Evolutionary conservation across 2,329 filamentous ascomycete genomes (phyloP).

Genomic region (Colletotrichum cordylinicola): DNA sequence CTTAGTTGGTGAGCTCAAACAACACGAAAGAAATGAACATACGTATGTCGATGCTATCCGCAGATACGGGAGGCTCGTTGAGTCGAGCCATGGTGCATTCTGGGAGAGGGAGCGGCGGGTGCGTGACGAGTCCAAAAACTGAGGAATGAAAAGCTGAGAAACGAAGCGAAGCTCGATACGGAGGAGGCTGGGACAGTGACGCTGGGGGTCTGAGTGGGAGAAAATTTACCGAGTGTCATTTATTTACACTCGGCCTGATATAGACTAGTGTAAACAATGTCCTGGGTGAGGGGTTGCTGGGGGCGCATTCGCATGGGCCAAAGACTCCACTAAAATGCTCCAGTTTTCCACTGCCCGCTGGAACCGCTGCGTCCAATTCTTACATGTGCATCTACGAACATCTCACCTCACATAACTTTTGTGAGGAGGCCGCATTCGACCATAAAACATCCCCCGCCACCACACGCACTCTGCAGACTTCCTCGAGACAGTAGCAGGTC

Average conservation of each 20-base stretch:
- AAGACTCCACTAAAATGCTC: background rate
- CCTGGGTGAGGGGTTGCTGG: slow-evolving; percentile 17
- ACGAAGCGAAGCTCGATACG: slow-evolving; percentile 11
- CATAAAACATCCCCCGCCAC: background rate
- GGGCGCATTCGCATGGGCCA: background rate
- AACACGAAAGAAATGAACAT: slow-evolving; percentile 40
- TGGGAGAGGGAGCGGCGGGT: slow-evolving; percentile 1
- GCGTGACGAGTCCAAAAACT: background rate
- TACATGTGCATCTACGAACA: slow-evolving; percentile 2
- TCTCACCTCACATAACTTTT: background rate
- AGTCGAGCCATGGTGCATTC: slow-evolving; percentile 75
- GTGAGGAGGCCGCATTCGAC: background rate
- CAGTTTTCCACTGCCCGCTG: background rate
- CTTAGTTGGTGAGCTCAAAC: slow-evolving; percentile 22
- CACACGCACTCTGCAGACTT: background rate
- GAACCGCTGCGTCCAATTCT: background rate
- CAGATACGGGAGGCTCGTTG: slow-evolving; percentile 74
- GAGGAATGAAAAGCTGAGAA: slow-evolving; percentile 10
- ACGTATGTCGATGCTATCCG: slow-evolving; percentile 76
- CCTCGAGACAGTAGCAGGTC: background rate
- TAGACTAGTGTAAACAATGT: slow-evolving; percentile 14
- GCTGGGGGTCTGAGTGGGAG: slow-evolving; percentile 12
- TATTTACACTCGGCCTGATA: slow-evolving; percentile 23
- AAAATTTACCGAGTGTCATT: slow-evolving; percentile 24
- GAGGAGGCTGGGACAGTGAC: slow-evolving; percentile 22